Conservation (phyloP, 176 grass and related monocot species). For the Musa schizocarpa region DNA sequence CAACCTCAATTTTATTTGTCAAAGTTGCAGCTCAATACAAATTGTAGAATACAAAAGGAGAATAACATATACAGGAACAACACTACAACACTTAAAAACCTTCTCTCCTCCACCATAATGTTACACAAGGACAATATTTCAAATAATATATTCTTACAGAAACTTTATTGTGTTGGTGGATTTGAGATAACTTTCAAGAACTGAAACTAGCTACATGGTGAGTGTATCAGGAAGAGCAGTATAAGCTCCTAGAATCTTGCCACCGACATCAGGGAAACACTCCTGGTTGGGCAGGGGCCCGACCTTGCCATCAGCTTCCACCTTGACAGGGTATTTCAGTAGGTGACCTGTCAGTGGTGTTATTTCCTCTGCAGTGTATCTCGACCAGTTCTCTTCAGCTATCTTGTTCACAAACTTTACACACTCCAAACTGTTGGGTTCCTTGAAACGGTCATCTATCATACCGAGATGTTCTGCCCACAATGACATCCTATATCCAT, state of each 20-base stretch:
- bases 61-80: no score
- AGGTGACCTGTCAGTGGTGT: constrained; percentile 29
- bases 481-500: neutral
- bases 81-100: no score
- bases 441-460: neutral
- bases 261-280: constrained; percentile 62
- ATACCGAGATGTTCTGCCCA: neutral
- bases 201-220: constrained; percentile 19
- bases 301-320: constrained; percentile 35
- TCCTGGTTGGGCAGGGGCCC: constrained; percentile 36
- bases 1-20: no score
- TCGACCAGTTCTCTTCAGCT: neutral
- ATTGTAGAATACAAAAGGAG: no score
- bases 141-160: no score
- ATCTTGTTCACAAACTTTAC: neutral
- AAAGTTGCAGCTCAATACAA: no score
- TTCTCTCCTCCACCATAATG: no score
- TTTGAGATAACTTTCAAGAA: no score
- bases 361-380: neutral
- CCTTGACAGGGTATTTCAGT: constrained; percentile 54
- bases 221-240: constrained; percentile 45
- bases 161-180: no score
- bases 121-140: no score
- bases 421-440: neutral
- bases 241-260: constrained; percentile 51